Evolutionary conservation across 2,329 filamentous ascomycete species (phyloP).

Genomic region (Chaetoscypha palmicola): DNA sequence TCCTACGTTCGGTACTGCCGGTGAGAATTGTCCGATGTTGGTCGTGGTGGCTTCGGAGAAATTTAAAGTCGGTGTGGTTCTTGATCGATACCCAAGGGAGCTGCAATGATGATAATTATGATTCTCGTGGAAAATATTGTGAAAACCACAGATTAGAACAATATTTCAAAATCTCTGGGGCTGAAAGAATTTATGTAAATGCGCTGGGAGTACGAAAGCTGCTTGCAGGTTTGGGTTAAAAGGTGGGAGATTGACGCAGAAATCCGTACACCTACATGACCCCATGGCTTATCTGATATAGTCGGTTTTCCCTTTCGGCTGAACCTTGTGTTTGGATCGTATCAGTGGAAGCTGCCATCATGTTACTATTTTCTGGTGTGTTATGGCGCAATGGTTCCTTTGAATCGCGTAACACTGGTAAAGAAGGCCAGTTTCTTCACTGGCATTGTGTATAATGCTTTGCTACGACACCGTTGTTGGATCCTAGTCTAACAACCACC

Average conservation of each 20-base stretch:
- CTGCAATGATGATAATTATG: constrained; percentile 12
- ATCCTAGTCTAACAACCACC: too few species aligned
- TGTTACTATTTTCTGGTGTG: constrained; percentile 17
- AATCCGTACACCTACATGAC: constrained; percentile 3
- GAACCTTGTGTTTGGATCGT: constrained; percentile 4
- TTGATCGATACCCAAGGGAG: constrained; percentile 5
- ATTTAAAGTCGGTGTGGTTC: background rate
- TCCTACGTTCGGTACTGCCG: too few species aligned
- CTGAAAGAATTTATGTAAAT: too few species aligned
- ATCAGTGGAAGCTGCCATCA: constrained; percentile 13
- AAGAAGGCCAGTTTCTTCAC: background rate
- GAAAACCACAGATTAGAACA: too few species aligned
- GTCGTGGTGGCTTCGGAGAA: too few species aligned
- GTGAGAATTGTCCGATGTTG: too few species aligned
- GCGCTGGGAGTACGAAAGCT: too few species aligned
- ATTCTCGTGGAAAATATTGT: too few species aligned
- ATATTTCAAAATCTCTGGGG: too few species aligned
- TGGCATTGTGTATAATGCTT: background rate
- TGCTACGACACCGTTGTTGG: too few species aligned
- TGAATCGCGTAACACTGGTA: constrained; percentile 14
- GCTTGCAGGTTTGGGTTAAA: background rate
- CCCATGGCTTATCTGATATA: background rate
- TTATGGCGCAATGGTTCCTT: constrained; percentile 14
- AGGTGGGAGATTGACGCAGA: background rate
- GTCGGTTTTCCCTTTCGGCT: background rate